Evolutionary conservation across 1,139 yeast species (phyloP), one percentile per base, ranked within the genome.

Genomic region (Candida dubliniensis): DNA sequence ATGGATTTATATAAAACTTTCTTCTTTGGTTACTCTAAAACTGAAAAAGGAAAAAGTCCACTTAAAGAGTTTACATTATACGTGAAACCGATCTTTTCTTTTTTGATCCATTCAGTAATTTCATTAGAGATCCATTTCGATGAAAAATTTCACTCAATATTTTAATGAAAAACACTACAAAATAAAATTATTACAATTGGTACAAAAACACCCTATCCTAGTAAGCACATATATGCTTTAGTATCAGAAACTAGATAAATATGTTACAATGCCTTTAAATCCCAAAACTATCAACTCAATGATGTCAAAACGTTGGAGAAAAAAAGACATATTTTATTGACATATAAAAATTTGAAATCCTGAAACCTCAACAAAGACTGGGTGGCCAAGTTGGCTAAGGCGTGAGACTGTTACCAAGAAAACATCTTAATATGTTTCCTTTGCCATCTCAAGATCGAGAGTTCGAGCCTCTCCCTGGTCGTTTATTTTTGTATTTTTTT

Each of bases 301-400:
- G n/a, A n/a, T n/a, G n/a, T n/a, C n/a, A n/a, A n/a, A n/a, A n/a
- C n/a, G n/a, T n/a, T n/a, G n/a, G n/a, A 18, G 5, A 18, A 18
- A 18, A 18, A 18, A 18, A 18, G 23, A 18, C n/a, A 18, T 18
- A 18, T 3, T 18, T 18, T 18, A 18, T 18, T 18, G 5, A 18
- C 23, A 18, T 18, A 18, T 18, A 18, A 18, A 18, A 18, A 18
- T 18, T 27, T 14, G 7, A 6, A 35, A 4, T 15, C 23, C 23
- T 5, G 5, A 18, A 18, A 18, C 23, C 5, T 5, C 34, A 36
- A 6, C 23, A 33, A 24, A 26, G 76, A 68, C 76, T 71, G 63
- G 77, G 78, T 74, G 79, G 79, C 79, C 79, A 74, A 74, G 79
- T 63, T 74, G 79, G 79, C 66, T 74, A 74, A 75, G 79, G 79